phyloP scores from a whole-genome alignment of 352 stramenopile species.

The Nothophytophthora sp. region DNA sequence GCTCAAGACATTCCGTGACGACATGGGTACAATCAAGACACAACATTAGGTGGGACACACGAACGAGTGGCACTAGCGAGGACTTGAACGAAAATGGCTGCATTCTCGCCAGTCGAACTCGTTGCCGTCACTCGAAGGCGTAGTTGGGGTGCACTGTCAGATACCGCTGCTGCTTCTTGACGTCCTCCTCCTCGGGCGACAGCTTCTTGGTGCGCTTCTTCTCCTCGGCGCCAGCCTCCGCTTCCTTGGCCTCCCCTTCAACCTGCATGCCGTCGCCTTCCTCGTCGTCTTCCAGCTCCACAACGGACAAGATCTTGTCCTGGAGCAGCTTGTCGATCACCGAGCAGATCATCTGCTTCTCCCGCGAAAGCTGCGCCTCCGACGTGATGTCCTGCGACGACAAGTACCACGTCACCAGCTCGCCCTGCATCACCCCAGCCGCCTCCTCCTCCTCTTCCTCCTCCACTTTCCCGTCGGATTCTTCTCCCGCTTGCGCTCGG shows the following conservation, averaged over 20 bases:
- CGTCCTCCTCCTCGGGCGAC: conserved; percentile 47
- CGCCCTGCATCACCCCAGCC: conserved; percentile 65
- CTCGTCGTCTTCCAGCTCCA: conserved; percentile 65
- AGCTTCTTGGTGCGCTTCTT: conserved; percentile 35
- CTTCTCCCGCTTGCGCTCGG: conserved; percentile 17
- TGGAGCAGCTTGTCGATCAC: conserved; percentile 82
- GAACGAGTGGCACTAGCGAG: too few relatives aligned
- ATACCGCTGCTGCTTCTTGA: conserved; percentile 68
- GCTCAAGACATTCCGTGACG: too few relatives aligned
- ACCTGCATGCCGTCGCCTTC: conserved; percentile 26
- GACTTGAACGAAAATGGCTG: too few relatives aligned
- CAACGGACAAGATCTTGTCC: conserved; percentile 75
- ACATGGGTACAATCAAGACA: too few relatives aligned
- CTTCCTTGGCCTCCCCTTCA: conserved; percentile 14
- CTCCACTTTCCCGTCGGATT: conserved; percentile 20
- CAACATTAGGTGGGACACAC: too few relatives aligned
- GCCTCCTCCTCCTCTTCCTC: conserved; percentile 66
- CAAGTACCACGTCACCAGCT: conserved; percentile 87
- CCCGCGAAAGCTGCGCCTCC: conserved; percentile 68
- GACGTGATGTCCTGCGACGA: conserved; percentile 86
- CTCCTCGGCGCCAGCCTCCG: conserved; percentile 17
- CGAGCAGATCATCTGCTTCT: conserved; percentile 84
- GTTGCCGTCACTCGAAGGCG: conserved; percentile 68
- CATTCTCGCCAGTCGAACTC: too few relatives aligned
- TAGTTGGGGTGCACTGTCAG: conserved; percentile 84